Percentiles rank a stretch among this genome's conserved stretches.
phyloP scores from a whole-genome alignment of 176 grass and related monocot genomes.

The Triticum monococcum region DNA sequence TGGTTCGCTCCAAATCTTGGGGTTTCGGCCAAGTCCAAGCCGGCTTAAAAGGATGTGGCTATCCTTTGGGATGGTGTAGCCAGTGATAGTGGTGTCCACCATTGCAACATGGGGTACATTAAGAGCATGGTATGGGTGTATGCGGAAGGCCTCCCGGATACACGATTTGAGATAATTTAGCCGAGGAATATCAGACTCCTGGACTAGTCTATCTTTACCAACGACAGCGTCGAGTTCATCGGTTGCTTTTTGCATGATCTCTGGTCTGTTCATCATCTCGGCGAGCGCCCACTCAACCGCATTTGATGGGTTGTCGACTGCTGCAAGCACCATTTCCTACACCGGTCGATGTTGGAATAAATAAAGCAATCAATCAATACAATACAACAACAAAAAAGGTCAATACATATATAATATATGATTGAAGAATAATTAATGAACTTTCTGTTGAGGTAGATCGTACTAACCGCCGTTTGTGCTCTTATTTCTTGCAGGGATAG shows the following conservation, averaged over 20 bases:
- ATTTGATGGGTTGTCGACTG: neutral
- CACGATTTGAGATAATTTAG: conserved; percentile 5
- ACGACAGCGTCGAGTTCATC: neutral
- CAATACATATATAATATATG: neutral
- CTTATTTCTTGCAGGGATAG: neutral
- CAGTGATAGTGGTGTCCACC: neutral
- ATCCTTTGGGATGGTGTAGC: neutral
- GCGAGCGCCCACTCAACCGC: neutral
- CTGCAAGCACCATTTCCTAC: neutral
- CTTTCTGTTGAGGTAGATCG: neutral
- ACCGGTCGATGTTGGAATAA: neutral
- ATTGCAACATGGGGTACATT: neutral
- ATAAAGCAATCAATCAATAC: neutral
- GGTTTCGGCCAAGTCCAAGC: neutral
- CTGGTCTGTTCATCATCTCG: neutral
- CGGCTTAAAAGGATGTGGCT: neutral
- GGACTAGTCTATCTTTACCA: neutral
- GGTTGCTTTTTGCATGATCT: neutral
- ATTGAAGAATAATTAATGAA: neutral
- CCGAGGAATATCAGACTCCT: neutral
- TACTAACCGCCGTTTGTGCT: neutral
- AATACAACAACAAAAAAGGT: neutral
- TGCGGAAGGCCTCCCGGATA: neutral
- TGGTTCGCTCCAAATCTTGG: neutral
- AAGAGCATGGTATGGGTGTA: conserved; percentile 1